phyloP scores from a whole-genome alignment of 2,329 filamentous ascomycete genomes.

The Neophaeococcomyces mojaviensis region DNA sequence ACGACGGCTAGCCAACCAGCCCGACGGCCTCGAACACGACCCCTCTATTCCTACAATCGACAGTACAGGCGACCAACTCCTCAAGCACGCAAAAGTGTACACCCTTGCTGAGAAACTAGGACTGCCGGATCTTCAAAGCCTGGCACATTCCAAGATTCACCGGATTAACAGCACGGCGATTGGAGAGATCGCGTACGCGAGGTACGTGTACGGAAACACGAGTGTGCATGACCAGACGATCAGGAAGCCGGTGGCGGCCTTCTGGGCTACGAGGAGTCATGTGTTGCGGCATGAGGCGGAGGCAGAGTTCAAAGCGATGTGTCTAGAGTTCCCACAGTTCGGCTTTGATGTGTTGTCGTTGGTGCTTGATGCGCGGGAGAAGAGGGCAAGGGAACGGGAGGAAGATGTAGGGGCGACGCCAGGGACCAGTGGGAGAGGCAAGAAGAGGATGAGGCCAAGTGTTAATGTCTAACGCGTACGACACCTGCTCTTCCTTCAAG shows the following conservation, averaged over 20 bases:
- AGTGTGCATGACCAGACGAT: slow-evolving; percentile 61
- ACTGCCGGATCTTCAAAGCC: slow-evolving; percentile 59
- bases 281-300: slow-evolving; percentile 79
- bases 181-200: slow-evolving; percentile 85
- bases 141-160: slow-evolving; percentile 85
- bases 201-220: slow-evolving; percentile 81
- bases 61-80: slow-evolving; percentile 70
- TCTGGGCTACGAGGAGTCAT: slow-evolving; percentile 78
- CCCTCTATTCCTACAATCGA: slow-evolving; percentile 59
- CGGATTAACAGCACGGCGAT: slow-evolving; percentile 79
- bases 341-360: slow-evolving; percentile 79
- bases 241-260: slow-evolving; percentile 75
- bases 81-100: slow-evolving; percentile 84
- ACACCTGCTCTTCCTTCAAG: too few species aligned
- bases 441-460: slow-evolving; percentile 31
- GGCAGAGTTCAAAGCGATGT: slow-evolving; percentile 74
- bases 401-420: slow-evolving; percentile 24
- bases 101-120: slow-evolving; percentile 76
- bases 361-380: slow-evolving; percentile 40
- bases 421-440: slow-evolving; percentile 25
- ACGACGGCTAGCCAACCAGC: slow-evolving; percentile 48
- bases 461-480: slow-evolving; percentile 15
- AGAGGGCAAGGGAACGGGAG: slow-evolving; percentile 29
- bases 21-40: slow-evolving; percentile 63
- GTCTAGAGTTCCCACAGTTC: slow-evolving; percentile 84